These are phyloP conservation scores for Neopestalotiopsis sp. DNA, from an alignment of 2,329 filamentous ascomycete genomes.

Conservation along the genomic window DNA sequence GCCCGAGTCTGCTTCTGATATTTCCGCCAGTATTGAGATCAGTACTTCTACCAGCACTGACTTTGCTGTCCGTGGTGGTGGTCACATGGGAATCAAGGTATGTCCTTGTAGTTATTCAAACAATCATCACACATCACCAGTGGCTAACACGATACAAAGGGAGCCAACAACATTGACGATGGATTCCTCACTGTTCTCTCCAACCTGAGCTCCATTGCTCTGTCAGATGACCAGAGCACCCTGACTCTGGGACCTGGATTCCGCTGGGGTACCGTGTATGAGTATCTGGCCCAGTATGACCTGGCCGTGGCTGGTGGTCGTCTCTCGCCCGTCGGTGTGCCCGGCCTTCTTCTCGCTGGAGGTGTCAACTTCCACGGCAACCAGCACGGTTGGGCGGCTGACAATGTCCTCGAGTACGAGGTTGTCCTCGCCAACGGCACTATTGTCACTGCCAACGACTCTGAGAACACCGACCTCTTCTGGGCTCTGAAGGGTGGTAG, in stretches of 20 bases:
- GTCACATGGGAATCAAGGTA: slow-evolving; percentile 39
- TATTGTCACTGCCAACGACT: slow-evolving; percentile 11
- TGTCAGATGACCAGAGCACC: slow-evolving; percentile 29
- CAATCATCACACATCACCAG: not conserved
- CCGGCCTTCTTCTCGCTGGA: slow-evolving; percentile 21
- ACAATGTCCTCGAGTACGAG: slow-evolving; percentile 17
- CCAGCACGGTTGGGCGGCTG: slow-evolving; percentile 14
- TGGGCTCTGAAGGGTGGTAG: slow-evolving; percentile 18
- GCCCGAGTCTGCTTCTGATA: slow-evolving; percentile 31
- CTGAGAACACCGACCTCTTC: slow-evolving; percentile 15
- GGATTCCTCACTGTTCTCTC: slow-evolving; percentile 22
- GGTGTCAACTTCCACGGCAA: slow-evolving; percentile 22
- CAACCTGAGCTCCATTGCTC: slow-evolving; percentile 21
- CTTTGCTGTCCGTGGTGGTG: slow-evolving; percentile 37
- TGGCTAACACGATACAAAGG: slow-evolving; percentile 21
- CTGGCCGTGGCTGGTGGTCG: slow-evolving; percentile 20
- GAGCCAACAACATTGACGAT: slow-evolving; percentile 22
- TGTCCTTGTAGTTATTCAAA: not conserved
- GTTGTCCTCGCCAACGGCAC: slow-evolving; percentile 15
- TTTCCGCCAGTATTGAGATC: slow-evolving; percentile 29
- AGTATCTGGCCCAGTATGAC: slow-evolving; percentile 14
- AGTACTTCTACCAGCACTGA: slow-evolving; percentile 28
- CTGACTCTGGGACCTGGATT: slow-evolving; percentile 19
- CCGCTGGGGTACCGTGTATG: slow-evolving; percentile 20
- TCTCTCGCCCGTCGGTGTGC: slow-evolving; percentile 20